Evolutionary conservation across 768 basidiomycete species (phyloP).

Genomic region (Termitomyces bulborhizus): DNA sequence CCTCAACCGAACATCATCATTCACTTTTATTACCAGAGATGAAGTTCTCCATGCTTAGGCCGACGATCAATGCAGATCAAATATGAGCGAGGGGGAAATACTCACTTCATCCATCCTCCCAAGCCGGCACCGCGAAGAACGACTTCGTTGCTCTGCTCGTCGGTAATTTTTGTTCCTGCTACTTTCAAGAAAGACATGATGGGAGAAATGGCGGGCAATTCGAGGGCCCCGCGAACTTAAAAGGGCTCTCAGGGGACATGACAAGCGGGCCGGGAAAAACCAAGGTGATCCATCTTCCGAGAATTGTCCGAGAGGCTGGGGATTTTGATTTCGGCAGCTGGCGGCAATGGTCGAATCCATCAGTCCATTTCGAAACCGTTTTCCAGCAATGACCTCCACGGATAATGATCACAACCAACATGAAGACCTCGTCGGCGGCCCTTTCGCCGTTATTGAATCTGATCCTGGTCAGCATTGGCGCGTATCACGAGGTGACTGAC

Average conservation of each 20-base stretch:
- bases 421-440: constrained; percentile 51
- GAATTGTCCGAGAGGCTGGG: constrained; percentile 7
- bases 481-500: neutral
- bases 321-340: neutral
- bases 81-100: constrained; percentile 9
- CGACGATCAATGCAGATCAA: constrained; percentile 4
- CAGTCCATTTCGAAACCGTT: neutral
- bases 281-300: constrained; percentile 13
- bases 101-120: constrained; percentile 85
- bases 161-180: constrained; percentile 53
- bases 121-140: constrained; percentile 70
- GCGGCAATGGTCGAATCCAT: no score
- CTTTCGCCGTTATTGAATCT: constrained; percentile 58
- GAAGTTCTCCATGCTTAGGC: constrained; percentile 67
- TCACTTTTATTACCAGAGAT: constrained; percentile 43
- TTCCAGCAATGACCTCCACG: constrained; percentile 1
- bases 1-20: neutral
- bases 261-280: constrained; percentile 3
- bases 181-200: constrained; percentile 52
- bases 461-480: constrained; percentile 33
- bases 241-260: constrained; percentile 5
- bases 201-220: neutral
- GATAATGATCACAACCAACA: neutral
- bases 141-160: constrained; percentile 49
- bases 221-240: constrained; percentile 5